Percentiles rank a stretch among this genome's conserved stretches.
These are phyloP conservation scores for Cyberlindnera amylophila DNA, from an alignment of 805 yeast species.

Conservation along the genomic window DNA sequence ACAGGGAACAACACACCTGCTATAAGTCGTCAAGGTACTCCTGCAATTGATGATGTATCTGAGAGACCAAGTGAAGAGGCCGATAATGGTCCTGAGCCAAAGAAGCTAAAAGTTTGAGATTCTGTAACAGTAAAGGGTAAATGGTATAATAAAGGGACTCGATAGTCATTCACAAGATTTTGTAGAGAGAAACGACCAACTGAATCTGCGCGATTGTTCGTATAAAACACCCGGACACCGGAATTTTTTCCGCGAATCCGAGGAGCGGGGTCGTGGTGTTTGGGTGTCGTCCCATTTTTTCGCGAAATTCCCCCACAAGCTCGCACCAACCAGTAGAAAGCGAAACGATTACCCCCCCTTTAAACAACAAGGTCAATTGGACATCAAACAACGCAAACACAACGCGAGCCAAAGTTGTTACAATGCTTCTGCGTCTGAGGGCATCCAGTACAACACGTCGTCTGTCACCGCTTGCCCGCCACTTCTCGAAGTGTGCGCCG, in stretches of 20 bases:
- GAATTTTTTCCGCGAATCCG: too few species aligned
- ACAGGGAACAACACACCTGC: slow-evolving; percentile 18
- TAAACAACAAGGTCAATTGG: not conserved
- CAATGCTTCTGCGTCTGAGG: slow-evolving; percentile 20
- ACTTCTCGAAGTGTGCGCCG: slow-evolving; percentile 33
- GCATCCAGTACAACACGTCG: not conserved
- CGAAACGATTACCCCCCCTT: not conserved
- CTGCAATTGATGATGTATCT: slow-evolving; percentile 14
- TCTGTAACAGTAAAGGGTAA: too few species aligned
- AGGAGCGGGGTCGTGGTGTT: too few species aligned
- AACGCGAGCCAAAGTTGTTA: too few species aligned
- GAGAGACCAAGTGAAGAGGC: slow-evolving; percentile 6
- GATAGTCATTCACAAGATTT: too few species aligned
- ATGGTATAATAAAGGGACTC: too few species aligned
- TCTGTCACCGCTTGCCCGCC: slow-evolving; percentile 10
- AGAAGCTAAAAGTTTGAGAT: slow-evolving; percentile 15
- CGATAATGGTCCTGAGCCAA: slow-evolving; percentile 8
- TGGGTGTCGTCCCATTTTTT: not conserved
- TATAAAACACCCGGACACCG: too few species aligned
- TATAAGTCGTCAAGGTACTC: slow-evolving; percentile 32
- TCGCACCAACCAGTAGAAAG: slow-evolving; percentile 8
- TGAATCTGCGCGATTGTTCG: too few species aligned
- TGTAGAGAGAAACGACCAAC: too few species aligned
- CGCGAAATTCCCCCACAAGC: not conserved
- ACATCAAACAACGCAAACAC: not conserved